phyloP scores from a whole-genome alignment of 2,329 filamentous ascomycete species.

The Grosmannia huntii region DNA sequence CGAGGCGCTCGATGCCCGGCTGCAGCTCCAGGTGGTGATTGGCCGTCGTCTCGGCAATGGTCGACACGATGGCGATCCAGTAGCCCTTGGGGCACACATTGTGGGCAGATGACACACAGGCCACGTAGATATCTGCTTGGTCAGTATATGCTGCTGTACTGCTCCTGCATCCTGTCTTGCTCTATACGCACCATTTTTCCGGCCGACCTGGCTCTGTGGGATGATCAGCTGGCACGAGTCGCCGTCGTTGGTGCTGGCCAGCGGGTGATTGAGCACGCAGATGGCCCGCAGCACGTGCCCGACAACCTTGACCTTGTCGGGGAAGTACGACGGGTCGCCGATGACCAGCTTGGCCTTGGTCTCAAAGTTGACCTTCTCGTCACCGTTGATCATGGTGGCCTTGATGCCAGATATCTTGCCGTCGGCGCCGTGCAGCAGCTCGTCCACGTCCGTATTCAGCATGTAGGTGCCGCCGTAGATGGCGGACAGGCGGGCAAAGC shows the following conservation, averaged over 20 bases:
- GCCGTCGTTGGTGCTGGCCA: slow-evolving; percentile 75
- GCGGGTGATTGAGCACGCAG: slow-evolving; percentile 91
- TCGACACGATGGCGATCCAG: slow-evolving; percentile 97
- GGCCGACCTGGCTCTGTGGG: slow-evolving; percentile 90
- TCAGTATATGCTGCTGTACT: neutral
- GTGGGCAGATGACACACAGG: slow-evolving; percentile 87
- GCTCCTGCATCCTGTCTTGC: neutral
- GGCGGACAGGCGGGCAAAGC: slow-evolving; percentile 90
- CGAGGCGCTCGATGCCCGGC: slow-evolving; percentile 82
- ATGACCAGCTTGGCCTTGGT: slow-evolving; percentile 95
- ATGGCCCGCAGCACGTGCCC: slow-evolving; percentile 93
- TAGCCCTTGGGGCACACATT: slow-evolving; percentile 98
- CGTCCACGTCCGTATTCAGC: slow-evolving; percentile 90
- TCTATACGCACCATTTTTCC: slow-evolving; percentile 68
- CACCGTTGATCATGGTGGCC: slow-evolving; percentile 85
- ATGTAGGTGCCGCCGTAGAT: slow-evolving; percentile 99
- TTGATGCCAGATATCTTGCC: slow-evolving; percentile 90
- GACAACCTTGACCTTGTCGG: slow-evolving; percentile 71
- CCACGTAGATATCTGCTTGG: slow-evolving; percentile 78
- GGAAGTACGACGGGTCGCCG: slow-evolving; percentile 94
- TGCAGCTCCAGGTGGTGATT: slow-evolving; percentile 96
- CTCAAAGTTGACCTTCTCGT: slow-evolving; percentile 80
- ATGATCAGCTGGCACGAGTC: slow-evolving; percentile 95
- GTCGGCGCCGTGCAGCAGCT: slow-evolving; percentile 68
- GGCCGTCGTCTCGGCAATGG: slow-evolving; percentile 78